Conservation (phyloP, 176 grass and related monocot genomes). For the Dactylis glomerata region DNA sequence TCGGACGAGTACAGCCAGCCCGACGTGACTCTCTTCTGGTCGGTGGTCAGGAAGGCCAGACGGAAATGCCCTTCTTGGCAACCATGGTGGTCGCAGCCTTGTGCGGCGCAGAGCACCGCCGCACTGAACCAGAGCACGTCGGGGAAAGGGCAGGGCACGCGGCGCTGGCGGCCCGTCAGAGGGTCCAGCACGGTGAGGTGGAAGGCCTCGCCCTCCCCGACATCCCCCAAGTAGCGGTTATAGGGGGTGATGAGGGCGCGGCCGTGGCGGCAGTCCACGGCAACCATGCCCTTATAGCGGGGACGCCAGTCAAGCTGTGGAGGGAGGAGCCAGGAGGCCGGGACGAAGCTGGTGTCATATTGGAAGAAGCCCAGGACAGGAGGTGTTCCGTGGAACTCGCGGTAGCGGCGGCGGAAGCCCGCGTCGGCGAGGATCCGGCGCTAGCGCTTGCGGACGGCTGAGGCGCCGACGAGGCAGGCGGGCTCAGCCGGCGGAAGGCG, state of each 20-base stretch:
- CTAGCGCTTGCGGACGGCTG: not conserved
- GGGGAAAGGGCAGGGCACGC: not conserved
- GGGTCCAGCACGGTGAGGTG: not conserved
- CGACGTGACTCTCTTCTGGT: not conserved
- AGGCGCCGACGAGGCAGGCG: not conserved
- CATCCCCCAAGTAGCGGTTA: not conserved
- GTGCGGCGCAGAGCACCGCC: not conserved
- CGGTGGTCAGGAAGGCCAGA: not conserved
- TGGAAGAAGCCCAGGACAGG: not conserved
- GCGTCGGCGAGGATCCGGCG: not conserved
- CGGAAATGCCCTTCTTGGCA: not conserved
- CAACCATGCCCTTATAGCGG: not conserved
- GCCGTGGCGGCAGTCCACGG: not conserved
- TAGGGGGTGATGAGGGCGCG: not conserved
- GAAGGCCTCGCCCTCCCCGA: not conserved
- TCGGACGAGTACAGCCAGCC: not conserved
- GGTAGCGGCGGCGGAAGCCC: conserved; percentile 17
- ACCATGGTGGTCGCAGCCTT: not conserved
- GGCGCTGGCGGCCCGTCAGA: not conserved
- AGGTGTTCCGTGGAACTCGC: not conserved
- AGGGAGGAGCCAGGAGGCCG: not conserved
- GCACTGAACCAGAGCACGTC: not conserved
- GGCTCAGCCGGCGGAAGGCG: not conserved
- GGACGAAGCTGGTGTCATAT: not conserved
- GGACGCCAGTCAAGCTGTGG: not conserved